Base-by-base conservation (phyloP, 148 eudicot species). In the Spergularia marina region DNA sequence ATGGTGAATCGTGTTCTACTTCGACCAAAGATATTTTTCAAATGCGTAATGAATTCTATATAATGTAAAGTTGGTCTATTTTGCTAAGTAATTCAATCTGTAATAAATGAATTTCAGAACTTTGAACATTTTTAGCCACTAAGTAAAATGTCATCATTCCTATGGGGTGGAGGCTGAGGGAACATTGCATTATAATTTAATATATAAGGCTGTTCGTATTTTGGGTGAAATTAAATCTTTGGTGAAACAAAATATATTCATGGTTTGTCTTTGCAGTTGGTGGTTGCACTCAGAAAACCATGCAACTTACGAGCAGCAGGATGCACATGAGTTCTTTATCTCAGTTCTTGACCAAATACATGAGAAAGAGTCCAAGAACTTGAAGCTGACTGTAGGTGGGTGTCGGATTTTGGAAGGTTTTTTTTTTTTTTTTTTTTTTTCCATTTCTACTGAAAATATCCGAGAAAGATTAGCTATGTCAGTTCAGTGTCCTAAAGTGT, bases 311-410 rank as follows among this genome's bases (percentile, higher is more conserved):
- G 93, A 89, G 80, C 91, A 89, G 79, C 91, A 89, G 82, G 93
- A 89, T 83, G 93, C 93, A 58, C 93, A 89, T 80, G 93, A 87
- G 72, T 89, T 89, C 84, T 87, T 89, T 80, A 87, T 89, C 73
- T 84, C 93, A 25, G 75, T 87, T 39, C 87, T 89, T 75, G 91
- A 87, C 58, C 84, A 84, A 75, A 86, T 89, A 52, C 93, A 89
- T 82, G 93, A 89, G 79, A 87, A 83, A 78, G 88, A 83, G 68
- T 84, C 80, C 61, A 83, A 83, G 73, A 77, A 82, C 71, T 60
- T 75, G 77, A 83, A 75, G 78, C 40, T 74, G 17, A 78, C 53
- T n/a, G 79, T 61, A 85, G 87, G 87, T 85, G 83, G 79, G 83
- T 81, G 73, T 60, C 62, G 76, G 72, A 64, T 62, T 30, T 12